Conservation (phyloP, 768 basidiomycete species). For the Russula foetens region DNA sequence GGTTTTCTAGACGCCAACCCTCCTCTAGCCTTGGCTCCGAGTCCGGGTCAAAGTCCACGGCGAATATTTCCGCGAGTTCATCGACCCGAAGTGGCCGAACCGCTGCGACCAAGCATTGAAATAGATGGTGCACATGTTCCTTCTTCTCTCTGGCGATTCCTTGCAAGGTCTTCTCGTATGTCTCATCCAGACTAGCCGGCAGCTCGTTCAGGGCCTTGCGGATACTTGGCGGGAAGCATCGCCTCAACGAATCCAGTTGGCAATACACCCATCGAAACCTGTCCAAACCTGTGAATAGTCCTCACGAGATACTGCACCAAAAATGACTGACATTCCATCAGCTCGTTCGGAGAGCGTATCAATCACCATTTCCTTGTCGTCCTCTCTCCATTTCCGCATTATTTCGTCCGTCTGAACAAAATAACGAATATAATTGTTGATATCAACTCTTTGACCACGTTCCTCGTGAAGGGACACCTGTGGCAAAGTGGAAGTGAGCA, state of each 20-base stretch:
- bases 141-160: not conserved
- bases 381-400: not conserved
- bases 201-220: not conserved
- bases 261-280: constrained; percentile 1
- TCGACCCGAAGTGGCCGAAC: not conserved
- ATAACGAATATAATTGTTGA: not conserved
- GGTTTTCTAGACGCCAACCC: not conserved
- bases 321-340: not conserved
- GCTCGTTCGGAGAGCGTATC: not conserved
- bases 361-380: not conserved
- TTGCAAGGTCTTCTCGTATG: not conserved
- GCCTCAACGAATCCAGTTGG: not conserved
- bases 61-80: not conserved
- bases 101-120: not conserved
- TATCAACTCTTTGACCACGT: not conserved
- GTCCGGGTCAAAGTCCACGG: not conserved
- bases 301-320: not conserved
- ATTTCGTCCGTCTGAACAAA: not conserved
- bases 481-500: not conserved
- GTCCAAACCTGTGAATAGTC: not conserved
- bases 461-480: not conserved
- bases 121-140: not conserved
- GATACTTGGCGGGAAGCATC: not conserved
- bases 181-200: not conserved
- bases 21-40: not conserved